Evolutionary conservation across 2,329 filamentous ascomycete species (phyloP), one percentile per base, ranked within the genome.

Genomic region (Paraphaeosphaeria sporulosa): DNA sequence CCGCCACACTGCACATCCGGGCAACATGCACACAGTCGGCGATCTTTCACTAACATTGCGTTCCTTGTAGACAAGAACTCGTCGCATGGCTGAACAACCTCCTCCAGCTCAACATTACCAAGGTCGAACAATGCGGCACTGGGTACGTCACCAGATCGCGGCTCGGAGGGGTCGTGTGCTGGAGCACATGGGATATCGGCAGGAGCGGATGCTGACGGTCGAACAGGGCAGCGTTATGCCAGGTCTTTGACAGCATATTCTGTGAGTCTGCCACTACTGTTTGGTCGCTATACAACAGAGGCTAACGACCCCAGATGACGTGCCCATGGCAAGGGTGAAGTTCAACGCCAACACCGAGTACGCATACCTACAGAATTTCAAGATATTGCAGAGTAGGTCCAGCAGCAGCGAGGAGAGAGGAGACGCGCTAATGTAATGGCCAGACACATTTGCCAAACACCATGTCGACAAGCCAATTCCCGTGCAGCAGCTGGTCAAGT

Each of bases 291-390:
- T 19, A 10, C 3, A 12, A 12, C 6, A 34, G 58, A 63, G 44
- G 64, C 52, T 44, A 47, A 43, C 10, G 4, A 21, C 27, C 57
- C 53, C 64, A 88, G 86, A 89, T 82, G 95, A 99, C 79, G 86
- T 98, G 36, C 93, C 94, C 68, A 98, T 99, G 95, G 85, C 89
- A 67, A 89, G 92, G 71, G 94, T 99, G 83, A 97, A 97, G 83
- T 99, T 99, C 86, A 97, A 97, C 78, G 94, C 94, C 75, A 97
- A 94, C 81, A 90, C 90, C 69, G 95, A 99, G 85, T 98, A 97
- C 80, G 91, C 93, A 68, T 99, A 99, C 80, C 88, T 98, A 63
- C 92, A 97, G 82, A 99, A 99, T 80, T 99, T 97, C 86, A 99
- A 99, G 81, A 85, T 98, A 71, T 85, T 99, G 68, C 94, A 97